phyloP scores from a whole-genome alignment of 2,329 filamentous ascomycete genomes.

The Xylaria sp. region DNA sequence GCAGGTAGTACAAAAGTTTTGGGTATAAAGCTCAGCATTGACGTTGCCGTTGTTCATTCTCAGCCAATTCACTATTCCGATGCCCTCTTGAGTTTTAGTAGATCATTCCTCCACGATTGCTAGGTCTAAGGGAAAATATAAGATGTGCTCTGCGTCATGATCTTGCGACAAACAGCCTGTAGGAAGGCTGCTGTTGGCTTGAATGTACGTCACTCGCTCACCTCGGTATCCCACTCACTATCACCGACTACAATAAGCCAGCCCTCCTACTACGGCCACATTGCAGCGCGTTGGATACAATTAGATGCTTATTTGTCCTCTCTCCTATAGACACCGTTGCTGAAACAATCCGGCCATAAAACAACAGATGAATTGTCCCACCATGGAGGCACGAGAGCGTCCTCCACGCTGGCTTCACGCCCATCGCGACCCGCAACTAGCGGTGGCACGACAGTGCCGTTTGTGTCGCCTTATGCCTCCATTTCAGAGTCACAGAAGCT shows the following conservation, averaged over 20 bases:
- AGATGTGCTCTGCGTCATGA: constrained; percentile 52
- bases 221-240: constrained; percentile 8
- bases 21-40: constrained; percentile 28
- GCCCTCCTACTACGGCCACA: neutral
- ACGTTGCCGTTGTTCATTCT: neutral
- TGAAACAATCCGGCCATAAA: constrained; percentile 41
- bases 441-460: constrained; percentile 45
- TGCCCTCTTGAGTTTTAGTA: constrained; percentile 11
- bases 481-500: constrained; percentile 58
- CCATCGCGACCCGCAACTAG: constrained; percentile 43
- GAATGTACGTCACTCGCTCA: constrained; percentile 47
- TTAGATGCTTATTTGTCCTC: constrained; percentile 30
- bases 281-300: neutral
- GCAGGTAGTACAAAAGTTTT: constrained; percentile 24
- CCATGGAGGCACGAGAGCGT: constrained; percentile 40
- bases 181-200: constrained; percentile 53
- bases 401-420: constrained; percentile 39
- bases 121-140: constrained; percentile 27
- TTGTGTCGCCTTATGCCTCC: constrained; percentile 52
- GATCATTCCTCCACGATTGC: constrained; percentile 8
- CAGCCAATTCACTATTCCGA: neutral
- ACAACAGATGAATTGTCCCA: constrained; percentile 37
- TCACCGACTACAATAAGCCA: too few relatives aligned
- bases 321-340: constrained; percentile 41
- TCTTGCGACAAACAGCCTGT: constrained; percentile 52